A percentile compares a stretch with the other conserved stretches of the same genome.
phyloP scores from a whole-genome alignment of 208 protist species.

The Acanthamoeba culbertsoni region DNA sequence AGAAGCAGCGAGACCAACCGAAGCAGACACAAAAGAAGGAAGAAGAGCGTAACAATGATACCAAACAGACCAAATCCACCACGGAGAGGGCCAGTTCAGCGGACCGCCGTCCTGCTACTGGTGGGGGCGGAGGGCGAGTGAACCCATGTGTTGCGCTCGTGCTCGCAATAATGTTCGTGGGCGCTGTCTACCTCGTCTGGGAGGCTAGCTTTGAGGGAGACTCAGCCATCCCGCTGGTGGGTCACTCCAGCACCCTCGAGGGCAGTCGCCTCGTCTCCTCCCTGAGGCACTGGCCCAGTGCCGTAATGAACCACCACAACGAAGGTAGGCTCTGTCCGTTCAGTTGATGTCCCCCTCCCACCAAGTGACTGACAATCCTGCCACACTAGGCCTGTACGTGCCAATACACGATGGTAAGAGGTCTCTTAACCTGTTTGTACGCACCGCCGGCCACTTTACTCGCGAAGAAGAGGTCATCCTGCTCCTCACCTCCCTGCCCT shows the following conservation, averaged over 20 bases:
- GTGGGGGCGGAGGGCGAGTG: background rate
- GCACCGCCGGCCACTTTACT: background rate
- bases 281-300: background rate
- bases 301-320: background rate
- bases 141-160: background rate
- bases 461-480: conserved; percentile 5
- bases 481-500: background rate
- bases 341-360: background rate
- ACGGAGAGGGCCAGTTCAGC: too few species aligned
- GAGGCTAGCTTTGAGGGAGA: conserved; percentile 24
- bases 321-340: background rate
- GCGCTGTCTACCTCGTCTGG: background rate
- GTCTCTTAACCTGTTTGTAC: background rate
- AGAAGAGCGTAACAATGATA: too few species aligned
- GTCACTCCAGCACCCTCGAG: background rate
- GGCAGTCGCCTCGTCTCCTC: conserved; percentile 5
- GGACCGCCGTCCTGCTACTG: too few species aligned
- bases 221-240: background rate
- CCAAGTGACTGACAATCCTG: background rate
- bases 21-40: too few species aligned
- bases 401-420: background rate
- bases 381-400: background rate
- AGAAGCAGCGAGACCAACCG: too few species aligned
- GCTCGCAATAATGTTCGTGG: background rate
- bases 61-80: too few species aligned